phyloP scores from a whole-genome alignment of 331 rosid species.

The Acacia concinna region DNA sequence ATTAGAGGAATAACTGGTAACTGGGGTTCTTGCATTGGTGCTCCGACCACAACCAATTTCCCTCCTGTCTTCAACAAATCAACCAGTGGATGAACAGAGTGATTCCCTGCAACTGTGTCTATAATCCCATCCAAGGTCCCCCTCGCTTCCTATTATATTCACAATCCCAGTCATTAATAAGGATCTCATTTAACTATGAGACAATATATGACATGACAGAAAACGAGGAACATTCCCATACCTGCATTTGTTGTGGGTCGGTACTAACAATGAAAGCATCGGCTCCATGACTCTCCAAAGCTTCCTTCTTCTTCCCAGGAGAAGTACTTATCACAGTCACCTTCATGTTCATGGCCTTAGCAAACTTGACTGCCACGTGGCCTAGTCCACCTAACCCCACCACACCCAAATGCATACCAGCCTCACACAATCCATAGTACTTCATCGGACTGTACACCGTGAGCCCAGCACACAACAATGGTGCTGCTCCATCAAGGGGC shows the following conservation, averaged over 20 bases:
- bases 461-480: slow-evolving; percentile 46
- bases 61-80: slow-evolving; percentile 26
- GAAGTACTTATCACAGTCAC: slow-evolving; percentile 44
- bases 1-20: slow-evolving; percentile 28
- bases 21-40: slow-evolving; percentile 10
- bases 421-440: slow-evolving; percentile 13
- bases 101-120: no score
- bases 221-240: no score
- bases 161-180: no score
- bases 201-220: background rate
- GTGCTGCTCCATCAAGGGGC: slow-evolving; percentile 28
- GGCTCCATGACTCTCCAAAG: slow-evolving; percentile 34
- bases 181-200: background rate
- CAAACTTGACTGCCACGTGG: slow-evolving; percentile 33
- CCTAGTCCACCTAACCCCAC: slow-evolving; percentile 42
- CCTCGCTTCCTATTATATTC: no score
- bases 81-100: no score
- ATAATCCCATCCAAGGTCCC: no score
- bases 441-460: slow-evolving; percentile 51
- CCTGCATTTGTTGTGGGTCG: background rate
- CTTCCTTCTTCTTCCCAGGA: slow-evolving; percentile 36
- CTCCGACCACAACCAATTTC: slow-evolving; percentile 38
- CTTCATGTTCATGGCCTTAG: slow-evolving; percentile 25
- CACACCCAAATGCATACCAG: slow-evolving; percentile 30
- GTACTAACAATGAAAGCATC: background rate